phyloP scores from a whole-genome alignment of 2,329 filamentous ascomycete genomes.

The Phyllosticta citribraziliensis region DNA sequence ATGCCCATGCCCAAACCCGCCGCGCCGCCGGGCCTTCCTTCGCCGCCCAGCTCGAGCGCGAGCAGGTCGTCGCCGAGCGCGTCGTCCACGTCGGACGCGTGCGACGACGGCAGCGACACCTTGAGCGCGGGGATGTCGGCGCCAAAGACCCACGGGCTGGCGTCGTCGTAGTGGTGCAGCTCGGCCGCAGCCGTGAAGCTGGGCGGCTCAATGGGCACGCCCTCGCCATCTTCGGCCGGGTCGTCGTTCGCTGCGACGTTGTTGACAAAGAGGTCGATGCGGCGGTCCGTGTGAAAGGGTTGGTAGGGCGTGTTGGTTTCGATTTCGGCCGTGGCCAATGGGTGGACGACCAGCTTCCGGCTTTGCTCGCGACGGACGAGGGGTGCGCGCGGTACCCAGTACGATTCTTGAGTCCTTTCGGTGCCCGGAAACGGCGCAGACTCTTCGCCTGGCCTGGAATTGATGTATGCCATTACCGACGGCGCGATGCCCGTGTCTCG shows the following conservation, averaged over 20 bases:
- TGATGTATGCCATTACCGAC: slow-evolving; percentile 21
- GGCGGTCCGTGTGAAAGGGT: slow-evolving; percentile 84
- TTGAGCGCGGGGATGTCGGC: slow-evolving; percentile 15
- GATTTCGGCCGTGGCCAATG: slow-evolving; percentile 70
- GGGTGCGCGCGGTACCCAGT: slow-evolving; percentile 7
- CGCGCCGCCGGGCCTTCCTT: slow-evolving; percentile 28
- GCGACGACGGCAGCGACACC: slow-evolving; percentile 27
- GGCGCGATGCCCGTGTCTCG: slow-evolving; percentile 43
- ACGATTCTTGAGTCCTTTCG: background rate
- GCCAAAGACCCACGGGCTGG: slow-evolving; percentile 44
- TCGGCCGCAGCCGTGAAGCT: slow-evolving; percentile 10
- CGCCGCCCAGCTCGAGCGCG: slow-evolving; percentile 25
- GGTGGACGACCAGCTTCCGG: slow-evolving; percentile 5
- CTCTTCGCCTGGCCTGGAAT: slow-evolving; percentile 19
- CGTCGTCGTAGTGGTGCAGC: slow-evolving; percentile 24
- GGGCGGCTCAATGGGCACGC: slow-evolving; percentile 16
- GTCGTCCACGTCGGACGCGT: slow-evolving; percentile 24
- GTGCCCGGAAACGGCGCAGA: slow-evolving; percentile 2
- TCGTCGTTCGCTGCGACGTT: slow-evolving; percentile 19
- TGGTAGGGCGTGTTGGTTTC: slow-evolving; percentile 94
- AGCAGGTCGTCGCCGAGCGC: slow-evolving; percentile 32
- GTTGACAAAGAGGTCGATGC: slow-evolving; percentile 63
- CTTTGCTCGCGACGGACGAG: background rate
- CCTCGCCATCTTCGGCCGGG: slow-evolving; percentile 12
- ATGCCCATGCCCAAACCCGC: slow-evolving; percentile 19